Evolutionary conservation across 2,329 filamentous ascomycete species (phyloP), one percentile per base, ranked within the genome.

Genomic region (Fusarium fujikuroi): DNA sequence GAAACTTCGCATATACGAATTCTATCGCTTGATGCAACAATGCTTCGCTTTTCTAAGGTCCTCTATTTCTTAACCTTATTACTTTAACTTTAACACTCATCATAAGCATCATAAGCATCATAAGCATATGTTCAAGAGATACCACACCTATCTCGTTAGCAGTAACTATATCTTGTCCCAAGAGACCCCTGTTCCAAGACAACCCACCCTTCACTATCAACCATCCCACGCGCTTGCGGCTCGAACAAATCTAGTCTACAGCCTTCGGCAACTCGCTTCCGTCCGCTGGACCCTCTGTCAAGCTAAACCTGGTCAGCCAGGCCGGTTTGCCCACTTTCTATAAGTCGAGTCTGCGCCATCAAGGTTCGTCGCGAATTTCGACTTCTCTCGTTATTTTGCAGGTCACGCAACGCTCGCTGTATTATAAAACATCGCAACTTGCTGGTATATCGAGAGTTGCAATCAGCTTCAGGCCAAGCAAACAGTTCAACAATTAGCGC

Each of bases 191-290:
- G 66, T 39, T 52, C 61, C 50, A 61, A 32, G 62, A 67, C 23
- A 57, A 62, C 50, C 46, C 62, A 64, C 60, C 60, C 53, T 60
- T 40, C 46, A 50, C 21, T 34, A 47, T 43, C 23, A 52, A 40
- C 40, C 65, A 43, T 60, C 72, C 61, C 69, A 72, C 57, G 50
- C 59, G 43, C 65, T 53, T 53, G 49, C 54, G 58, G 53, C 60
- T 72, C 36, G 23, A 43, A 52, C 10, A 47, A 39, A 36, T 69
- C 46, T 62, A 50, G 57, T 63, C 44, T 62, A 71, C 62, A 70
- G 59, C 69, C 40, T 44, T 74, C 75, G 75, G 76, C 76, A 76
- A 56, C 60, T 72, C 56, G 60, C 63, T 72, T 67, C 75, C 72
- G 72, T 61, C 19, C 16, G 23, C 46, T 62, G 36, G 60, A 54